Base-by-base conservation (phyloP, 345 rosid genomes). In the Physaria fendleri region DNA sequence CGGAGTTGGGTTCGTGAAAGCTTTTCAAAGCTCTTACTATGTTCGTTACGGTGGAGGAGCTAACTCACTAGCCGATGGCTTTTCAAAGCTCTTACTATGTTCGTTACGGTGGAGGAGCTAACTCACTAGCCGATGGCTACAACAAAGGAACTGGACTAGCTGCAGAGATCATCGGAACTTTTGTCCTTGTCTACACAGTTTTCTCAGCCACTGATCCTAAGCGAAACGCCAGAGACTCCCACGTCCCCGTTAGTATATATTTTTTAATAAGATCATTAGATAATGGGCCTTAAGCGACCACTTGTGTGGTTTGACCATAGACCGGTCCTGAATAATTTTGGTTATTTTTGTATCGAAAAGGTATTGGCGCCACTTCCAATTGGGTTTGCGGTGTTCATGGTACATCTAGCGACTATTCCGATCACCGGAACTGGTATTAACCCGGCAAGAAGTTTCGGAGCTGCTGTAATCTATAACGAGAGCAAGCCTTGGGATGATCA, bases 371-470 rank as follows among this genome's bases (percentile, higher is more conserved):
- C 97, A 28, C 97, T 90, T 12, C 97, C 97, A 0, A 90, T 90
- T 56, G 97, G 97, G 35, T 90, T 90, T 68, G 95, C 97, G 10
- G 97, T 90, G 73, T 90, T 90, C 63, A 90, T 87, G 95, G 97
- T 90, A 33, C 97, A 90, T 51, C 69, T 87, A 42, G 95, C 95
- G 10, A 90, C 97, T n/a, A 90, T 90, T 44, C 97, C 95, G 1
- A 71, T 90, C 72, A 87, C 95, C 33, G 97, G 97, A 12, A 90
- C 97, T 0, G 95, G 97, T 1, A 90, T 90, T 72, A 90, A 90
- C 82, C 97, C 97, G 8, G 97, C 97, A 1, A 87, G 97, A 72
- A 90, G 97, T 58, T 83, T 90, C 3, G 97, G 97, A 45, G 95
- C 97, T 6, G 97, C 97, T 6, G 95, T 90, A 23, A 85, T 90